Conservation (phyloP, 768 basidiomycete species). For the Boletus reticulatus region DNA sequence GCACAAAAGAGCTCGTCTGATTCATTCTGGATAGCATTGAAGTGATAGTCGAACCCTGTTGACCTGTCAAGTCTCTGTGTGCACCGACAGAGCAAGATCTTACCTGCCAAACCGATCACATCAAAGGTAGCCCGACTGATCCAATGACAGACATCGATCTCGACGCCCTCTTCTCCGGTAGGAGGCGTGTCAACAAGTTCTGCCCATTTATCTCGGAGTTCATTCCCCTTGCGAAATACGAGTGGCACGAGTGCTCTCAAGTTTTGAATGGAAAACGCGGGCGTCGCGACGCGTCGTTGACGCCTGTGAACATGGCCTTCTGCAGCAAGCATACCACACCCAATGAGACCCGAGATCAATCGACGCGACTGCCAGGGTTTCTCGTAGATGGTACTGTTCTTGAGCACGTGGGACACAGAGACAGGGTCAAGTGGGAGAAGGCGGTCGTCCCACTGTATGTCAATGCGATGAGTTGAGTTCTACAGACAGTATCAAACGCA, state of each 20-base stretch:
- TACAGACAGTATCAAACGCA: constrained; percentile 8
- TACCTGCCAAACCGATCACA: constrained; percentile 87
- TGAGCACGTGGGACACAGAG: constrained; percentile 71
- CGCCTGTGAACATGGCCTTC: constrained; percentile 78
- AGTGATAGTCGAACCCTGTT: constrained; percentile 81
- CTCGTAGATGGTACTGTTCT: constrained; percentile 69
- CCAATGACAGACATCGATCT: constrained; percentile 78
- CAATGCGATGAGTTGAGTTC: constrained; percentile 8
- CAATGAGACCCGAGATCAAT: constrained; percentile 75
- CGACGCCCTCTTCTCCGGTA: constrained; percentile 22
- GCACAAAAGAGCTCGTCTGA: constrained; percentile 75
- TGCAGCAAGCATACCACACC: constrained; percentile 77
- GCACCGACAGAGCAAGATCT: constrained; percentile 10
- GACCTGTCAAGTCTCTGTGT: background rate
- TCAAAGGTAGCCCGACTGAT: constrained; percentile 84
- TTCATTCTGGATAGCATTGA: constrained; percentile 79
- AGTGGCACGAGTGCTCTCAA: constrained; percentile 69
- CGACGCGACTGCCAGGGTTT: constrained; percentile 81
- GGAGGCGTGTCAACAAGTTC: constrained; percentile 38
- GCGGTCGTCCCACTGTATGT: constrained; percentile 68
- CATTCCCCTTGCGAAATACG: constrained; percentile 63
- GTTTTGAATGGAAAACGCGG: constrained; percentile 81
- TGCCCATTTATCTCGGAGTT: constrained; percentile 62
- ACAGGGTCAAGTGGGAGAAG: constrained; percentile 79
- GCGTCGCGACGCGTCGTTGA: constrained; percentile 72